Percentiles rank a stretch among this genome's conserved stretches.
phyloP scores from a whole-genome alignment of 306 rosid genomes.

The Begonia masoniana region DNA sequence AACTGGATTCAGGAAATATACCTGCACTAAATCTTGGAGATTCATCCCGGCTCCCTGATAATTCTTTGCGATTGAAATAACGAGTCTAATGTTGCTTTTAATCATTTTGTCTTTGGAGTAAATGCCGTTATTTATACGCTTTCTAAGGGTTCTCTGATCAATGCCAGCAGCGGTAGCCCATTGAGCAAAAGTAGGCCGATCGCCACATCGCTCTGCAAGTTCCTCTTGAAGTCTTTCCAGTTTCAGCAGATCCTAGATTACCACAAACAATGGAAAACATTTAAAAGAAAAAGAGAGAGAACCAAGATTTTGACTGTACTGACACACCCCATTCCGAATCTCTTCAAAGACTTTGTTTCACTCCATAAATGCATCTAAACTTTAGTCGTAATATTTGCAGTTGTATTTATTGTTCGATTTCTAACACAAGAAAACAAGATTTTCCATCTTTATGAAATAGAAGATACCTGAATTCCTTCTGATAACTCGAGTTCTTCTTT shows the following conservation, averaged over 20 bases:
- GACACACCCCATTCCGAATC: no score
- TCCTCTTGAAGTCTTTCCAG: constrained; percentile 77
- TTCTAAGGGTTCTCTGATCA: constrained; percentile 67
- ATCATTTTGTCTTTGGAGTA: constrained; percentile 89
- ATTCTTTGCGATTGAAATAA: constrained; percentile 89
- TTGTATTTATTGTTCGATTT: no score
- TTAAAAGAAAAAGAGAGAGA: constrained; percentile 1
- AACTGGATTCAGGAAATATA: constrained; percentile 14
- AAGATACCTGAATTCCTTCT: constrained; percentile 77
- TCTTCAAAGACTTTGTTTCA: no score
- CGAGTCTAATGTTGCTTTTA: constrained; percentile 86
- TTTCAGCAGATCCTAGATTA: constrained; percentile 64
- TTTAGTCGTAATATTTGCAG: no score
- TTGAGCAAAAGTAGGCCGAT: constrained; percentile 63
- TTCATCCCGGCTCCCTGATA: constrained; percentile 90
- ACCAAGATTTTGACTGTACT: not conserved
- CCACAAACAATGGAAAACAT: constrained; percentile 13
- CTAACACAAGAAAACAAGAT: not conserved
- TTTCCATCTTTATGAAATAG: not conserved
- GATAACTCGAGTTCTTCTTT: constrained; percentile 70
- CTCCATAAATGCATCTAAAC: no score
- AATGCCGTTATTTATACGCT: constrained; percentile 58
- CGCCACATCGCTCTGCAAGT: constrained; percentile 58
- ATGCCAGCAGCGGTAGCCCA: constrained; percentile 96
- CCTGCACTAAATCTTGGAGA: constrained; percentile 97